Evolutionary conservation across 2,329 filamentous ascomycete genomes (phyloP).

Genomic region (Torrubiella hemipterigena): DNA sequence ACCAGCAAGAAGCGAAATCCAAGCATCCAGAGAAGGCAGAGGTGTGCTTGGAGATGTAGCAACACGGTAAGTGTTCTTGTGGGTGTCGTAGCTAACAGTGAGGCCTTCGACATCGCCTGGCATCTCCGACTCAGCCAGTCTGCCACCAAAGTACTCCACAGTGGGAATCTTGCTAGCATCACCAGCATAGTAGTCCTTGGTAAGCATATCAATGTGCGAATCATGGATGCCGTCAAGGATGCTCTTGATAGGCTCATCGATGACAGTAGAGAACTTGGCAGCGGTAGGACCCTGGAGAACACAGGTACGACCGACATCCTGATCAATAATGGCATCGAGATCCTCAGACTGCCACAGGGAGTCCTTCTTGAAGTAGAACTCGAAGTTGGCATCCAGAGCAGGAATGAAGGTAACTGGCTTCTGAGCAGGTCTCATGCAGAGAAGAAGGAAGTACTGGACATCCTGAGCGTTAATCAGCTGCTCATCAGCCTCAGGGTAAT

Average conservation of each 20-base stretch:
- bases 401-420: conserved; percentile 97
- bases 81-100: conserved; percentile 62
- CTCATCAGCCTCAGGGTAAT: conserved; percentile 74
- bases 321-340: conserved; percentile 84
- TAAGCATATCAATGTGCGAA: conserved; percentile 70
- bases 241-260: conserved; percentile 90
- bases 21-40: conserved; percentile 69
- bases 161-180: conserved; percentile 66
- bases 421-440: conserved; percentile 84
- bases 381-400: conserved; percentile 90
- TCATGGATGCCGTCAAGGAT: conserved; percentile 88
- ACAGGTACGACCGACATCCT: conserved; percentile 92
- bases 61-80: conserved; percentile 76
- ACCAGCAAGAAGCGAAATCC: conserved; percentile 82
- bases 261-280: conserved; percentile 74
- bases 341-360: conserved; percentile 99
- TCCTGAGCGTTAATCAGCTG: conserved; percentile 98
- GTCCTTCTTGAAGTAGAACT: conserved; percentile 99
- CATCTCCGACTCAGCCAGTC: conserved; percentile 59
- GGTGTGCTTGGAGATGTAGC: conserved; percentile 61
- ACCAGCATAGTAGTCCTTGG: conserved; percentile 66
- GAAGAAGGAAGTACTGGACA: conserved; percentile 88
- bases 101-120: conserved; percentile 77
- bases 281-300: conserved; percentile 93
- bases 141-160: conserved; percentile 92